Evolutionary conservation across 2,329 filamentous ascomycete species (phyloP), one percentile per base, ranked within the genome.

Genomic region (Leptographium lundbergii): DNA sequence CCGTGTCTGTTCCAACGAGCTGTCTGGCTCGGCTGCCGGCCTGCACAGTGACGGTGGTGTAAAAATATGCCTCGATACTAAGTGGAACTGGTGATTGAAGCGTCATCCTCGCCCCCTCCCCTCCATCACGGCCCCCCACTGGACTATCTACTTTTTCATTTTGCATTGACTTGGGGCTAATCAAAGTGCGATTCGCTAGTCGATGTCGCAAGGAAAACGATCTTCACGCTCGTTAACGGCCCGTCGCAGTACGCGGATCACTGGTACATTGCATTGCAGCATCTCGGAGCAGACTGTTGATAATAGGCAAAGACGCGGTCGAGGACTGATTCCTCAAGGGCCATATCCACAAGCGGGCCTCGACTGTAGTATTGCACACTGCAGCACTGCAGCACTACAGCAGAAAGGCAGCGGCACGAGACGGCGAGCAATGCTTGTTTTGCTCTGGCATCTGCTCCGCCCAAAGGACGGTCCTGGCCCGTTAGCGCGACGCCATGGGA

Each of bases 161-260:
- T 39, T 17, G 36, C 36, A 39, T 39, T 39, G 14, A 17, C 9
- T 39, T 17, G 4, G 11, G 36, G 36, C 36, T 39, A 39, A 17
- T 17, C 36, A 17, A 17, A 39, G 36, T 14, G 36, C 11, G 13
- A 3, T 39, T 39, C 36, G 36, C 36, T 39, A 39, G 36, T 39
- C 36, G 36, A 39, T 50, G 47, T 25, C 10, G 22, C 25, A 14
- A 50, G 24, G 4, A 50, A 17, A 24, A 14, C 24, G 47, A 52
- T 52, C 50, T 32, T 14, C 50, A 19, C 27, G 17, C 27, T 34
- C 25, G 34, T 52, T 36, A 54, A 42, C 56, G 59, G 42, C 34
- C 42, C 34, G 25, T 47, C n/a, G 17, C n/a, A 54, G 42, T 42
- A 25, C 51, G 17, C 45, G 59, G 53, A 53, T 60, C 52, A 60